These are phyloP conservation scores for Mycena rosella DNA, from an alignment of 768 basidiomycete genomes.

Conservation along the genomic window DNA sequence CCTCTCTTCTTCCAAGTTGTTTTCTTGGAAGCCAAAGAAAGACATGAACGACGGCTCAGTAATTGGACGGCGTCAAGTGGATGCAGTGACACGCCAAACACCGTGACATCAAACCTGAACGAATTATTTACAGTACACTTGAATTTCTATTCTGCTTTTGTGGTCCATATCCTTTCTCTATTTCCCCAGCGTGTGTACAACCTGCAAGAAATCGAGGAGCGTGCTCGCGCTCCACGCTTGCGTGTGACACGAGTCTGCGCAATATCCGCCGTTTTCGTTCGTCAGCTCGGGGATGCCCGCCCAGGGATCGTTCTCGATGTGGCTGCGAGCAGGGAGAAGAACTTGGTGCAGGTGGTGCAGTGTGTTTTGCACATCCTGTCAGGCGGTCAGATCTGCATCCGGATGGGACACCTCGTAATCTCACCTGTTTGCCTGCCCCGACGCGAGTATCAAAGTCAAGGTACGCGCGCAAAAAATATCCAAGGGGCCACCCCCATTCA, in stretches of 20 bases:
- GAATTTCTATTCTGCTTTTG: slow-evolving; percentile 15
- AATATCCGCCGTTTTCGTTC: slow-evolving; percentile 86
- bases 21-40: slow-evolving; percentile 83
- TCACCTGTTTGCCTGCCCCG: slow-evolving; percentile 77
- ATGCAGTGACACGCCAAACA: slow-evolving; percentile 16
- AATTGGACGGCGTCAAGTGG: slow-evolving; percentile 2
- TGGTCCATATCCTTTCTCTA: slow-evolving; percentile 24
- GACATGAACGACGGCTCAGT: slow-evolving; percentile 77
- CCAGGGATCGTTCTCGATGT: slow-evolving; percentile 90
- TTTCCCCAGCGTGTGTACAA: slow-evolving; percentile 62
- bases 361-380: slow-evolving; percentile 76
- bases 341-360: slow-evolving; percentile 84
- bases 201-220: slow-evolving; percentile 88
- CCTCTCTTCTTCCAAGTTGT: slow-evolving; percentile 74
- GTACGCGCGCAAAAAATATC: slow-evolving; percentile 96
- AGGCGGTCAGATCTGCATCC: slow-evolving; percentile 27
- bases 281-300: slow-evolving; percentile 94
- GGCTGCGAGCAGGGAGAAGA: slow-evolving; percentile 75
- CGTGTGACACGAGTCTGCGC: slow-evolving; percentile 90
- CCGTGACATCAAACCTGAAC: too few species aligned
- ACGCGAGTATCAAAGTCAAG: slow-evolving; percentile 84
- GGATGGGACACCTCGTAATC: slow-evolving; percentile 40
- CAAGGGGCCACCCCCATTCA: slow-evolving; percentile 96
- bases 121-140: slow-evolving; percentile 17
- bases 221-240: slow-evolving; percentile 98